phyloP scores from a whole-genome alignment of 2,329 filamentous ascomycete species.

The Ramichloridium luteum region DNA sequence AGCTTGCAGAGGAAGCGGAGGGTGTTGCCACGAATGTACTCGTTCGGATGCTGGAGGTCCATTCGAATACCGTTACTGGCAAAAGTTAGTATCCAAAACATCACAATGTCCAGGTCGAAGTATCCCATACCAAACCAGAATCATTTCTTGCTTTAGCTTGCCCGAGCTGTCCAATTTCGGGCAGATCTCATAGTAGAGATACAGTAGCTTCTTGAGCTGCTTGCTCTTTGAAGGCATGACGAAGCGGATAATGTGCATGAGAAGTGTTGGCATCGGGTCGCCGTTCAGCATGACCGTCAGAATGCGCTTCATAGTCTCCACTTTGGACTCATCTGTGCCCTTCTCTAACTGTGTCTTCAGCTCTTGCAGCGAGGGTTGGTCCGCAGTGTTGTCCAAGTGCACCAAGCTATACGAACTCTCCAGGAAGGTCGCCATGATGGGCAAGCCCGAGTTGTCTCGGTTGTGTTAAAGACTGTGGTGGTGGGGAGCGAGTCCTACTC shows the following conservation, averaged over 20 bases:
- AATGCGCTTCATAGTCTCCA: constrained; percentile 69
- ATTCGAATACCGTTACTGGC: constrained; percentile 94
- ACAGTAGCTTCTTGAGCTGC: constrained; percentile 90
- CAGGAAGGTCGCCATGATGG: constrained; percentile 83
- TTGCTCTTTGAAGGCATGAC: constrained; percentile 99
- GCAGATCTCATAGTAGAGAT: constrained; percentile 99
- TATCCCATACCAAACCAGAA: constrained; percentile 77
- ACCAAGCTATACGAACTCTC: constrained; percentile 94
- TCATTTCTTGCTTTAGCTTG: constrained; percentile 99
- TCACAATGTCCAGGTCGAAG: no score
- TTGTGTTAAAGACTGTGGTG: constrained; percentile 1
- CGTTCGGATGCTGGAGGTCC: constrained; percentile 92
- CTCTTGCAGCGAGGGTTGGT: constrained; percentile 81
- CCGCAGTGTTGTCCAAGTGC: constrained; percentile 92
- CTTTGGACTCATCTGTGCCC: constrained; percentile 28
- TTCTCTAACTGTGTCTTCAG: constrained; percentile 53
- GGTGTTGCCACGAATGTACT: constrained; percentile 97
- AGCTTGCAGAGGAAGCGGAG: constrained; percentile 94
- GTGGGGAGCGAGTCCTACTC: constrained; percentile 17
- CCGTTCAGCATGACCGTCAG: constrained; percentile 96
- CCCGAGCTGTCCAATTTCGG: constrained; percentile 84
- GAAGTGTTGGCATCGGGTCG: constrained; percentile 82
- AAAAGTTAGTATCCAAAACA: no score
- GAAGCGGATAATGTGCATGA: constrained; percentile 99
- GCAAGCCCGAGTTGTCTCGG: constrained; percentile 4